Conservation (phyloP, 2,329 filamentous ascomycete species). For the Fusarium sp. region DNA sequence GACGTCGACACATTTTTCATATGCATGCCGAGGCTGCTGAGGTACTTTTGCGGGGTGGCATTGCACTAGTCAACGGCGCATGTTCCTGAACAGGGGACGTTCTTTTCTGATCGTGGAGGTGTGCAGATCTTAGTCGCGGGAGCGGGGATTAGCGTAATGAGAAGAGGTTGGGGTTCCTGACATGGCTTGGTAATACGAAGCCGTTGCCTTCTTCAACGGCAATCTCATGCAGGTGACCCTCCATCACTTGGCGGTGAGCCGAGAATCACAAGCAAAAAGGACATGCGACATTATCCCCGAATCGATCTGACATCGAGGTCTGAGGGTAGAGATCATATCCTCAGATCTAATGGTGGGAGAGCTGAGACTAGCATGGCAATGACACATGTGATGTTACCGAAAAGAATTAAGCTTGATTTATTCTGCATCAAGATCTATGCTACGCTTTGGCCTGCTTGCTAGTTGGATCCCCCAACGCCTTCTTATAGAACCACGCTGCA, state of each 20-base stretch:
- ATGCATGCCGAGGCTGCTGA: conserved; percentile 41
- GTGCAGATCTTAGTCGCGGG: conserved; percentile 22
- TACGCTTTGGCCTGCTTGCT: conserved; percentile 32
- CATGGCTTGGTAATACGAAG: conserved; percentile 12
- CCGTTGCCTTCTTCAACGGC: not conserved
- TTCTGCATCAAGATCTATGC: not conserved
- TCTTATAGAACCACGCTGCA: conserved; percentile 65
- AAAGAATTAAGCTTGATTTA: conserved; percentile 29
- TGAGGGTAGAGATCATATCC: not conserved
- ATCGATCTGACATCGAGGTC: not conserved
- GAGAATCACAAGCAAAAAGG: conserved; percentile 1
- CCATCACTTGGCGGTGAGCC: not conserved
- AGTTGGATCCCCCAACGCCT: conserved; percentile 45
- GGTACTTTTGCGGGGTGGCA: conserved; percentile 27
- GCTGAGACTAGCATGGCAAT: not conserved
- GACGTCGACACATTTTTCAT: conserved; percentile 37
- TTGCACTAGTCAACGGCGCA: conserved; percentile 14
- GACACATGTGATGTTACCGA: not conserved
- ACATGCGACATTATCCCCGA: not conserved
- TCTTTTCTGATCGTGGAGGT: conserved; percentile 12
- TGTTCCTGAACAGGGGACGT: conserved; percentile 26
- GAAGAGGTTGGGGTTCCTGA: not conserved
- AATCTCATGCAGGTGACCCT: not conserved
- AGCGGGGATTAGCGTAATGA: conserved; percentile 2
- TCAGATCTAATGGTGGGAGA: not conserved